Evolutionary conservation across 768 basidiomycete species (phyloP).

Genomic region (Collybiopsis luxurians): DNA sequence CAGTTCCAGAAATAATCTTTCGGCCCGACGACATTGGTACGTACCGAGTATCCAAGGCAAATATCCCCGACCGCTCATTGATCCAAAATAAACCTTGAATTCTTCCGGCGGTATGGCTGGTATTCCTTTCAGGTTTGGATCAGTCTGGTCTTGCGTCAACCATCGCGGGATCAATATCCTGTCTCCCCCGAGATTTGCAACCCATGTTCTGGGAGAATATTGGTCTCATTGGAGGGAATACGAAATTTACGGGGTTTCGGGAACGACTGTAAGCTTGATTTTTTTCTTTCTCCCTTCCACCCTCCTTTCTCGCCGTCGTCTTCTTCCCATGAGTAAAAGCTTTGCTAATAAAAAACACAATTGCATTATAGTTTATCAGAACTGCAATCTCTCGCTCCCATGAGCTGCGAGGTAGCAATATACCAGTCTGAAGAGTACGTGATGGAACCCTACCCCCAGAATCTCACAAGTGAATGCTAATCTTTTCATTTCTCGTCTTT

Average conservation of each 20-base stretch:
- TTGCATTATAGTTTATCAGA: conserved; percentile 41
- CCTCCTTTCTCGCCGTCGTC: not conserved
- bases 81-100: conserved; percentile 1
- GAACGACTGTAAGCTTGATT: conserved; percentile 62
- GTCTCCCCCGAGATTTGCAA: conserved; percentile 76
- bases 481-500: too few species aligned
- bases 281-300: conserved; percentile 11
- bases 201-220: conserved; percentile 98
- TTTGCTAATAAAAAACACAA: not conserved
- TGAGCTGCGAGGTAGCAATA: conserved; percentile 71
- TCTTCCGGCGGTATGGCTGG: not conserved
- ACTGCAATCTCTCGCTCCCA: conserved; percentile 77
- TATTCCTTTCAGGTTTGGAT: conserved; percentile 52
- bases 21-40: conserved; percentile 86
- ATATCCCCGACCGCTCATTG: conserved; percentile 8
- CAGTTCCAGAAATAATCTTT: conserved; percentile 91
- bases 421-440: conserved; percentile 75
- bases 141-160: conserved; percentile 79
- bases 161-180: conserved; percentile 71
- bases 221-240: conserved; percentile 83
- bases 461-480: too few species aligned
- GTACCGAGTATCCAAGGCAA: too few species aligned
- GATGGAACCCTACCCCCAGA: too few species aligned
- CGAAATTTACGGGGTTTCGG: conserved; percentile 70
- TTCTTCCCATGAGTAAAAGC: not conserved